phyloP scores from a whole-genome alignment of 202 grass and related monocot species.

The Miscanthus sacchariflorus region DNA sequence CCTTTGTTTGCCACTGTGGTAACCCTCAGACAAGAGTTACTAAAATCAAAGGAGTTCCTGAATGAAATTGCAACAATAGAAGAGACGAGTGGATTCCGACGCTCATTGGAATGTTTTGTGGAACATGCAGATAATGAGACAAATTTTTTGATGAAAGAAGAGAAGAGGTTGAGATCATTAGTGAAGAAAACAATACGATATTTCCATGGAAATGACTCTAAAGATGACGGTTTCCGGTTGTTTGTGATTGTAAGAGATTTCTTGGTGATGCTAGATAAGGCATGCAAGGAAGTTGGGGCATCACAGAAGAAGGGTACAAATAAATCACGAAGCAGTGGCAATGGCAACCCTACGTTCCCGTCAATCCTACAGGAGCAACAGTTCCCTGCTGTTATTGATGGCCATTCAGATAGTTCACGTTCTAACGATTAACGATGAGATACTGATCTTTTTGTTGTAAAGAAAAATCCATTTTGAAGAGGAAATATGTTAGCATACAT shows the following conservation, averaged over 20 bases:
- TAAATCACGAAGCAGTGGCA: slow-evolving; percentile 32
- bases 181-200: slow-evolving; percentile 69
- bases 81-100: slow-evolving; percentile 52
- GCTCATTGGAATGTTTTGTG: slow-evolving; percentile 46
- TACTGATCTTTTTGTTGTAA: slow-evolving; percentile 1
- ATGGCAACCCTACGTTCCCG: slow-evolving; percentile 18
- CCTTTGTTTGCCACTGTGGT: slow-evolving; percentile 50
- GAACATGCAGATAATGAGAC: slow-evolving; percentile 57
- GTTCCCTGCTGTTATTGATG: slow-evolving; percentile 54
- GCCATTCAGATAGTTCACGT: slow-evolving; percentile 54
- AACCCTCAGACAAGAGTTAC: slow-evolving; percentile 47
- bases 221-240: slow-evolving; percentile 66
- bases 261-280: slow-evolving; percentile 72
- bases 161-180: slow-evolving; percentile 63
- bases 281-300: slow-evolving; percentile 69
- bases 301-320: slow-evolving; percentile 58
- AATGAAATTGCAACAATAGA: slow-evolving; percentile 51
- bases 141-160: slow-evolving; percentile 67
- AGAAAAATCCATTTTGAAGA: slow-evolving; percentile 18
- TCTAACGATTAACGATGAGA: slow-evolving; percentile 47
- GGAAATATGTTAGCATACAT: slow-evolving; percentile 38
- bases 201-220: slow-evolving; percentile 73
- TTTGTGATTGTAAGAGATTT: slow-evolving; percentile 73
- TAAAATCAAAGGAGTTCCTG: slow-evolving; percentile 61
- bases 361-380: slow-evolving; percentile 49